Evolutionary conservation across 1,284 basidiomycete species (phyloP).

Genomic region (Naganishia sp.): DNA sequence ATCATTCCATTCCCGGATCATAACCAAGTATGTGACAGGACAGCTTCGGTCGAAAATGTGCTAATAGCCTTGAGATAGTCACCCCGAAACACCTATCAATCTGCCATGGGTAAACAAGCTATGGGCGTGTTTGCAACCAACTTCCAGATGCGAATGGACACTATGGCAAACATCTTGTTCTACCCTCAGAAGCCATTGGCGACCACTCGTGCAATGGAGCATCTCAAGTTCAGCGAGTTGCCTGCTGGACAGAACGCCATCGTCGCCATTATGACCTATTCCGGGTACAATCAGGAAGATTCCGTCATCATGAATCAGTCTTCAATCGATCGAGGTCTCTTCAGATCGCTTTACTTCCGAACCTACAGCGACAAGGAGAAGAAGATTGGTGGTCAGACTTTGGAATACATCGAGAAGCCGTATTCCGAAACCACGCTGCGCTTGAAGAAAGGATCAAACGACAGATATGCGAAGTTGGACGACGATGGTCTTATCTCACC

Average conservation of each 20-base stretch:
- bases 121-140: slow-evolving; percentile 99
- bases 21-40: slow-evolving; percentile 75
- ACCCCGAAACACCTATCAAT: slow-evolving; percentile 98
- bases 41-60: neutral
- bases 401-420: slow-evolving; percentile 98
- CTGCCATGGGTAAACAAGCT: slow-evolving; percentile 99
- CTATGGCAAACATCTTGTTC: slow-evolving; percentile 97
- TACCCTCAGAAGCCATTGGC: slow-evolving; percentile 99
- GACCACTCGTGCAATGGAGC: slow-evolving; percentile 98
- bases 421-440: slow-evolving; percentile 88
- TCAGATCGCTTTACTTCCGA: slow-evolving; percentile 98
- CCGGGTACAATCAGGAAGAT: slow-evolving; percentile 99
- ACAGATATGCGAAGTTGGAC: slow-evolving; percentile 90
- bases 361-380: slow-evolving; percentile 99
- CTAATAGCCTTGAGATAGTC: slow-evolving; percentile 61
- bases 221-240: slow-evolving; percentile 94
- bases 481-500: slow-evolving; percentile 94
- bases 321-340: slow-evolving; percentile 95
- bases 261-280: slow-evolving; percentile 97
- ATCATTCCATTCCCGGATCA: slow-evolving; percentile 99
- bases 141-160: slow-evolving; percentile 95
- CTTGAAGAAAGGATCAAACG: slow-evolving; percentile 88
- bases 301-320: slow-evolving; percentile 99
- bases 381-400: slow-evolving; percentile 85
- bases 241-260: slow-evolving; percentile 98